Percentiles rank a stretch among this genome's conserved stretches.
phyloP scores from a whole-genome alignment of 108 stramenopile genomes.

The Cyclotella kingstonii region DNA sequence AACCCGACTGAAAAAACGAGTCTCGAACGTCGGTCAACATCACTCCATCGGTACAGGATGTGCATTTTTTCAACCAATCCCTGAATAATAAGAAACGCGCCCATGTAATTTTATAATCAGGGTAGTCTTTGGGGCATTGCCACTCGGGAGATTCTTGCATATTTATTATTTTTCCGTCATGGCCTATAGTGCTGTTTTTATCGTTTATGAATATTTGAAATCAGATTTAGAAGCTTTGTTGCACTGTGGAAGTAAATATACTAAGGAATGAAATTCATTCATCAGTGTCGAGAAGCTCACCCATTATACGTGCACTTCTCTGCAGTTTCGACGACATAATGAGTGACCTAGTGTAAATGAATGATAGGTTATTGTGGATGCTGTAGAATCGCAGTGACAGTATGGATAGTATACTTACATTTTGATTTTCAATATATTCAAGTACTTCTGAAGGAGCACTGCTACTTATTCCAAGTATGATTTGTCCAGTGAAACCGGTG shows the following conservation, averaged over 20 bases:
- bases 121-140: slow-evolving; percentile 15
- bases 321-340: too few species aligned
- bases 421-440: slow-evolving; percentile 42
- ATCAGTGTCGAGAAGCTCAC: too few species aligned
- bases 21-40: slow-evolving; percentile 63
- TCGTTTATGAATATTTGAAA: too few species aligned
- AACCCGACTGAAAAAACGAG: slow-evolving; percentile 56
- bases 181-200: not conserved
- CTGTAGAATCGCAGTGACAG: too few species aligned
- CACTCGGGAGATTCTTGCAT: slow-evolving; percentile 1
- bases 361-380: too few species aligned
- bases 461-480: slow-evolving; percentile 53
- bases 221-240: too few species aligned
- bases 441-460: slow-evolving; percentile 13
- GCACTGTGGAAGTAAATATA: too few species aligned
- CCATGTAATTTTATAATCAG: slow-evolving; percentile 59
- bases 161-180: not conserved
- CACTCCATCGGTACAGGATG: slow-evolving; percentile 62
- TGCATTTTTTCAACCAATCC: slow-evolving; percentile 62
- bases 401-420: slow-evolving; percentile 58
- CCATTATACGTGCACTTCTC: too few species aligned
- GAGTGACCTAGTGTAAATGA: too few species aligned
- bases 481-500: slow-evolving; percentile 63
- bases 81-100: slow-evolving; percentile 51
- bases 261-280: too few species aligned